Conservation (phyloP, 257 asterid genomes). For the Fraxinus quadrangulata region DNA sequence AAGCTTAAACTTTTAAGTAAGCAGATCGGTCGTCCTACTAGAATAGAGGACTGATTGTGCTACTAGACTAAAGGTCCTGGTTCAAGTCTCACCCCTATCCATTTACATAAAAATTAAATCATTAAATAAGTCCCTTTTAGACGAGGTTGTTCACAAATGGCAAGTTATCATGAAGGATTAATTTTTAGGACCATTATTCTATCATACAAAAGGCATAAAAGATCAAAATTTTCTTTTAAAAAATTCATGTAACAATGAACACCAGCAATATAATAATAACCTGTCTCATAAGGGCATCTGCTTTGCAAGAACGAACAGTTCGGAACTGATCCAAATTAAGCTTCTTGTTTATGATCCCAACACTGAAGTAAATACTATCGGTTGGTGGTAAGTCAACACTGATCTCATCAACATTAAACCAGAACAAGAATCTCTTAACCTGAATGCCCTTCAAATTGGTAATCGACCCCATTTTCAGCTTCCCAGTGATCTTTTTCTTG, state of each 20-base stretch:
- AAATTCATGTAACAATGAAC: neutral
- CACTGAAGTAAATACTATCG: slow-evolving; percentile 46
- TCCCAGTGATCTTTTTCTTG: slow-evolving; percentile 71
- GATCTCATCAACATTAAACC: slow-evolving; percentile 89
- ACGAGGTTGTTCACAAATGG: neutral
- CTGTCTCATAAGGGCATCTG: slow-evolving; percentile 31
- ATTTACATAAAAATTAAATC: neutral
- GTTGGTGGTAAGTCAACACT: slow-evolving; percentile 61
- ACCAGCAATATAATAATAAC: slow-evolving; percentile 33
- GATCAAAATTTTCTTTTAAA: neutral
- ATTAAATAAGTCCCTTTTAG: neutral
- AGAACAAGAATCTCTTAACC: slow-evolving; percentile 71
- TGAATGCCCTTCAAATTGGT: slow-evolving; percentile 68
- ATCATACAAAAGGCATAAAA: neutral
- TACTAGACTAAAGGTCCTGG: neutral
- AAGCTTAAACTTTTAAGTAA: neutral
- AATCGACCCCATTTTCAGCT: slow-evolving; percentile 68
- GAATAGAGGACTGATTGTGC: neutral
- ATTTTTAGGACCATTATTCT: neutral
- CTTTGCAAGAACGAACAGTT: slow-evolving; percentile 46
- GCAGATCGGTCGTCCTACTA: neutral
- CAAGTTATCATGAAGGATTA: neutral
- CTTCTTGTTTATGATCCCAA: slow-evolving; percentile 47
- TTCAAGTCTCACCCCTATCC: neutral
- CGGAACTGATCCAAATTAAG: slow-evolving; percentile 47